Conservation (phyloP, 345 rosid species). For the Camelina hispida region DNA sequence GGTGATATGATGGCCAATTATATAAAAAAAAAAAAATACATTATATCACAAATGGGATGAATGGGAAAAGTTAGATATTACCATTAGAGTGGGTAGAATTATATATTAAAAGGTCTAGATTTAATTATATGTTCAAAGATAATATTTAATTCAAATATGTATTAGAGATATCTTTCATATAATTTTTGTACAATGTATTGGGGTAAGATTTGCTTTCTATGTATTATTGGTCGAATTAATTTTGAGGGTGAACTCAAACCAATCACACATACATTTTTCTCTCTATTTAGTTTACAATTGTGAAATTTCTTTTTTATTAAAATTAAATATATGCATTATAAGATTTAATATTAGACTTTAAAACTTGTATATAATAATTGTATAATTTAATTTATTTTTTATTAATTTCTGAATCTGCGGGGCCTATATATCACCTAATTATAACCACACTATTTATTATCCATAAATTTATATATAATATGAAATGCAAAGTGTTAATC, state of each 20-base stretch:
- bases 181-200: slow-evolving; percentile 2
- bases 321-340: not conserved
- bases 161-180: not conserved
- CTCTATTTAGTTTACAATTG: not conserved
- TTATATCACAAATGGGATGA: not conserved
- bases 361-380: not conserved
- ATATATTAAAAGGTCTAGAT: too few relatives aligned
- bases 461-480: not conserved
- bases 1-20: not conserved
- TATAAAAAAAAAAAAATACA: not conserved
- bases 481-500: not conserved
- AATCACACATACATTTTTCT: not conserved
- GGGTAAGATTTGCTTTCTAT: not conserved
- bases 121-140: too few relatives aligned
- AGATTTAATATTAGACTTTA: not conserved
- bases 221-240: not conserved
- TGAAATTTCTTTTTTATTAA: not conserved
- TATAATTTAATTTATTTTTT: not conserved
- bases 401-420: not conserved
- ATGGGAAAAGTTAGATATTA: not conserved
- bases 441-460: not conserved
- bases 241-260: not conserved
- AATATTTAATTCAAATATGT: not conserved
- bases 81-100: slow-evolving; percentile 3
- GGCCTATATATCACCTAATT: too few relatives aligned